Percentiles rank a stretch among this genome's conserved stretches.
phyloP scores from a whole-genome alignment of 164 flowering plant genomes.

The Magnolia officinalis region DNA sequence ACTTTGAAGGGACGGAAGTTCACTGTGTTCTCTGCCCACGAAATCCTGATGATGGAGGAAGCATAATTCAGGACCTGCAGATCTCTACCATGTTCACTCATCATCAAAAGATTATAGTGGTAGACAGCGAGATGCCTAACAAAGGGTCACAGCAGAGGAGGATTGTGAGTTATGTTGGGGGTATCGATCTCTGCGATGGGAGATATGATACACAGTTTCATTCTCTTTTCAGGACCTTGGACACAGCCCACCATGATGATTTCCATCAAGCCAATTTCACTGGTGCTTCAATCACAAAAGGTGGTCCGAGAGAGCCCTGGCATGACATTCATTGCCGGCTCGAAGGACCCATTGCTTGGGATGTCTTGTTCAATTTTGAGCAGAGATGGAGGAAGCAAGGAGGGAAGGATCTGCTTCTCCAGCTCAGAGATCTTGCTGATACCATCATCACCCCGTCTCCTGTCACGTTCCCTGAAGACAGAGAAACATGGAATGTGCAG shows the following conservation, averaged over 20 bases:
- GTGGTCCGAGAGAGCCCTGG: slow-evolving; percentile 87
- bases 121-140: slow-evolving; percentile 45
- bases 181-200: slow-evolving; percentile 74
- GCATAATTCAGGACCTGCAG: slow-evolving; percentile 51
- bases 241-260: slow-evolving; percentile 53
- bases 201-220: slow-evolving; percentile 67
- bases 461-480: slow-evolving; percentile 44
- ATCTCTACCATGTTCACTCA: slow-evolving; percentile 79
- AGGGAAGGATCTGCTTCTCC: slow-evolving; percentile 38
- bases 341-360: slow-evolving; percentile 82
- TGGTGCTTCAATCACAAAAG: slow-evolving; percentile 51
- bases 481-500: slow-evolving; percentile 73
- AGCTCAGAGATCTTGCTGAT: slow-evolving; percentile 30
- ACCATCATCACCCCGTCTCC: slow-evolving; percentile 54
- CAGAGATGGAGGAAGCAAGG: slow-evolving; percentile 82
- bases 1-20: slow-evolving; percentile 46
- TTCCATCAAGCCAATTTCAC: slow-evolving; percentile 63
- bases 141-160: slow-evolving; percentile 34
- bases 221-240: slow-evolving; percentile 57
- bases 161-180: slow-evolving; percentile 71
- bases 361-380: slow-evolving; percentile 68
- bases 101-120: slow-evolving; percentile 70
- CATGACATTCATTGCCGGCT: slow-evolving; percentile 65
- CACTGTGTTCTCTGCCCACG: slow-evolving; percentile 69
- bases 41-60: slow-evolving; percentile 56